Base-by-base conservation (phyloP, 1,284 basidiomycete species). In the Kwoniella shivajii region DNA sequence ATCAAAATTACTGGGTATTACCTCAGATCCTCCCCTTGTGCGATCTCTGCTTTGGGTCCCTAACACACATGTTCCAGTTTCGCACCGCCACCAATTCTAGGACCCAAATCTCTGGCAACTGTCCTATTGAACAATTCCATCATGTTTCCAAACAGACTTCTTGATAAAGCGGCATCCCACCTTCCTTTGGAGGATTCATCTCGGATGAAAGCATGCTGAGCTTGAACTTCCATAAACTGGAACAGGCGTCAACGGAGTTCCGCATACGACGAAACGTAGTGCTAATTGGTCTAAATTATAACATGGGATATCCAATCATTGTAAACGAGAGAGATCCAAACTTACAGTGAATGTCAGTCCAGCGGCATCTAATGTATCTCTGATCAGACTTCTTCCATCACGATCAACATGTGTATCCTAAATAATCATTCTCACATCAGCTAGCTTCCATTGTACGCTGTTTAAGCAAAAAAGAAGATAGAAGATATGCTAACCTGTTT, bases 81-180 rank as follows among this genome's bases (percentile, higher is more conserved):
- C 20, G 66, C 77, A 24, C 71, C 76, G 14, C 73, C 70, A 13
- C 79, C 79, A 1, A 81, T 78, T 41, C 80, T 81, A 2, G 86
- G 85, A 0, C 92, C 92, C 4, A 96, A 78, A 65, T 95, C 91
- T 53, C 90, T 81, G 1, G 84, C 90, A 6, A 92, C 85, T 0
- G 88, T 90, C 59, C 92, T 83, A 60, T 89, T 90, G 69, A 95
- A 95, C n/a, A 92, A 85, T 72, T 96, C 92, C 82, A 95, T 82
- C 89, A 95, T 88, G 76, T 89, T 88, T 3, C 80, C 80, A 73
- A 95, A 93, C 52, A 92, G 73, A 11, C 87, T 87, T 42, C 86
- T 82, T 0, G 90, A 89, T 47, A 95, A 80, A 0, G 92, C 92
- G 9, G 91, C 90, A 71, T 96, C 92, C 90, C 91, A 96, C 50